phyloP scores from a whole-genome alignment of 768 basidiomycete genomes.

The Rhizopogon salebrosus region DNA sequence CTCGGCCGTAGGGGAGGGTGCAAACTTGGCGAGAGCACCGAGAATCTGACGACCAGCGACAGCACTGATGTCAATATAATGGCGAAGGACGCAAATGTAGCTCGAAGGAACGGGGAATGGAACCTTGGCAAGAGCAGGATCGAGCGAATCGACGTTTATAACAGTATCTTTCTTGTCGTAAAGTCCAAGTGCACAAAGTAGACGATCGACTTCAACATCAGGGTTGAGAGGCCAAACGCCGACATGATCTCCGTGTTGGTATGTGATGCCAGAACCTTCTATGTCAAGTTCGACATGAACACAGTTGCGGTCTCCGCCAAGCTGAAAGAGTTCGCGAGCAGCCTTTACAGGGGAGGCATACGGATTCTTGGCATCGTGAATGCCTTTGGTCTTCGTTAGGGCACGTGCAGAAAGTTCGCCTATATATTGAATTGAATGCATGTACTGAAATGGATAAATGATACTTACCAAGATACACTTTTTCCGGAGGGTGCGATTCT shows the following conservation, averaged over 20 bases:
- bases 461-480: constrained; percentile 83
- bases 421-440: constrained; percentile 20
- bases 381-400: constrained; percentile 88
- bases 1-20: constrained; percentile 76
- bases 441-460: neutral
- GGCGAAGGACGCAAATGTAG: constrained; percentile 86
- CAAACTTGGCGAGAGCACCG: constrained; percentile 80
- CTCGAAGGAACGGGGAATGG: constrained; percentile 98
- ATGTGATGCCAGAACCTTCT: constrained; percentile 94
- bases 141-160: constrained; percentile 93
- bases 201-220: constrained; percentile 84
- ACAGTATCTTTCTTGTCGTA: constrained; percentile 74
- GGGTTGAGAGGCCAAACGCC: constrained; percentile 97
- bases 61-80: constrained; percentile 96
- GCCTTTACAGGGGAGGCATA: constrained; percentile 78
- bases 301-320: constrained; percentile 78
- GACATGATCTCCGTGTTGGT: constrained; percentile 97
- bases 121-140: constrained; percentile 96
- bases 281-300: constrained; percentile 92
- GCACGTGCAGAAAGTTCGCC: constrained; percentile 96
- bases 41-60: constrained; percentile 93
- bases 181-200: constrained; percentile 83
- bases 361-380: constrained; percentile 97
- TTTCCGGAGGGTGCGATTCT: constrained; percentile 67
- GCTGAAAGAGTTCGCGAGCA: constrained; percentile 80